These are phyloP conservation scores for Kluyveromyces aestuarii DNA, from an alignment of 805 yeast genomes.

Conservation along the genomic window DNA sequence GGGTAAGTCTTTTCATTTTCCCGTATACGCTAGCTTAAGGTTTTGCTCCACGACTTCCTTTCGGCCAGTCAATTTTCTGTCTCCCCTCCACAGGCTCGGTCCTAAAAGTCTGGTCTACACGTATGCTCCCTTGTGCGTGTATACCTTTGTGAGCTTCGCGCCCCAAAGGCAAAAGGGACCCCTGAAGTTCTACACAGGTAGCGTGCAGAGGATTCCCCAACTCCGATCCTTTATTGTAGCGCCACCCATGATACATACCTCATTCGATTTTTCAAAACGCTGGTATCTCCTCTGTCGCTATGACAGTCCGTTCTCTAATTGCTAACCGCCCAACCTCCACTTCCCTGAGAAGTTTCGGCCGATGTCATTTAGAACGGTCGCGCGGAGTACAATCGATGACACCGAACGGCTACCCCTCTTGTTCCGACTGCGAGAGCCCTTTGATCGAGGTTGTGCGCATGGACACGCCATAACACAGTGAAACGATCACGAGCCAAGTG, in stretches of 20 bases:
- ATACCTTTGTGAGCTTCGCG: background rate
- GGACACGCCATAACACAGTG: no score
- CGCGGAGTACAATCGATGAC: background rate
- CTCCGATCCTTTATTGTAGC: background rate
- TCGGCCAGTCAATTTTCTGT: background rate
- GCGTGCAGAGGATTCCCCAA: background rate
- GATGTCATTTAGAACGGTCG: background rate
- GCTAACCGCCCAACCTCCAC: background rate
- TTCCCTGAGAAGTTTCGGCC: background rate
- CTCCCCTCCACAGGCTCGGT: no score
- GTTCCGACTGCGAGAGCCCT: background rate
- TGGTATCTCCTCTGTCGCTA: background rate
- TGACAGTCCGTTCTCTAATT: no score
- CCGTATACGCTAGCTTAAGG: no score
- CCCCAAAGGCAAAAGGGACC: background rate
- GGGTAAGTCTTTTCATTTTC: background rate
- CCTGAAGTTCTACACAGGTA: background rate
- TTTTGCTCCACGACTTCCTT: background rate
- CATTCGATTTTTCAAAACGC: background rate
- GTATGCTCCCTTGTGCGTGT: background rate
- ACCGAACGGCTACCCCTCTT: background rate
- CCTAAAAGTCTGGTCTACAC: no score
- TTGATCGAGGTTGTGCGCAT: no score
- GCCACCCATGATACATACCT: background rate
- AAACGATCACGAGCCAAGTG: background rate